phyloP scores from a whole-genome alignment of 1,284 basidiomycete species.

The Inonotus obliquus region DNA sequence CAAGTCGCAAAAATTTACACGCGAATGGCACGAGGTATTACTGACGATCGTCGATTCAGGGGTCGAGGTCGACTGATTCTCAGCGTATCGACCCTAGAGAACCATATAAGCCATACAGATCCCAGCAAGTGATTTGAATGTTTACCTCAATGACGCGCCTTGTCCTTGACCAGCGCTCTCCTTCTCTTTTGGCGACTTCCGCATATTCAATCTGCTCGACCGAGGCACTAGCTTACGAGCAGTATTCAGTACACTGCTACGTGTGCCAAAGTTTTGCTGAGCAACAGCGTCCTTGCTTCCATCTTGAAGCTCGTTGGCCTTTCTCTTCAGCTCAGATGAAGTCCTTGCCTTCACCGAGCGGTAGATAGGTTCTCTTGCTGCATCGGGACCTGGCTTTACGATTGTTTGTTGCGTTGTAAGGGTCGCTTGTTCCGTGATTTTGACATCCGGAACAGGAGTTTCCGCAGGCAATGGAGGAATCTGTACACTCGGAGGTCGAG shows the following conservation, averaged over 20 bases:
- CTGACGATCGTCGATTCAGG: constrained; percentile 26
- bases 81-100: constrained; percentile 46
- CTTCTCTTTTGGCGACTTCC: constrained; percentile 29
- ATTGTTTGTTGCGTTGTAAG: constrained; percentile 29
- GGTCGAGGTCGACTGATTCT: constrained; percentile 58
- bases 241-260: constrained; percentile 50
- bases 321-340: constrained; percentile 34
- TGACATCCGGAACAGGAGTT: constrained; percentile 16
- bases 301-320: constrained; percentile 6
- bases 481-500: constrained; percentile 37
- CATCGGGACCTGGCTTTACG: constrained; percentile 35
- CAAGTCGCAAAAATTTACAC: constrained; percentile 19
- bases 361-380: constrained; percentile 4
- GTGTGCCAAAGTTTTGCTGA: constrained; percentile 32
- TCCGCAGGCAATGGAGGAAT: constrained; percentile 26
- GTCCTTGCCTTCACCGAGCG: constrained; percentile 31
- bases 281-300: constrained; percentile 20
- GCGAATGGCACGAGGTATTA: constrained; percentile 24
- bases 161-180: constrained; percentile 34
- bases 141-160: constrained; percentile 51
- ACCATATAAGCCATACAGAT: constrained; percentile 6
- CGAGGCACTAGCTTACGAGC: constrained; percentile 53
- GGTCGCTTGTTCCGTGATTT: neutral
- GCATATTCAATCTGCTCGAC: constrained; percentile 53
- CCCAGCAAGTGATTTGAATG: constrained; percentile 19